These are phyloP conservation scores for Nitzschia sp. DNA, from an alignment of 108 stramenopile genomes.

Conservation along the genomic window DNA sequence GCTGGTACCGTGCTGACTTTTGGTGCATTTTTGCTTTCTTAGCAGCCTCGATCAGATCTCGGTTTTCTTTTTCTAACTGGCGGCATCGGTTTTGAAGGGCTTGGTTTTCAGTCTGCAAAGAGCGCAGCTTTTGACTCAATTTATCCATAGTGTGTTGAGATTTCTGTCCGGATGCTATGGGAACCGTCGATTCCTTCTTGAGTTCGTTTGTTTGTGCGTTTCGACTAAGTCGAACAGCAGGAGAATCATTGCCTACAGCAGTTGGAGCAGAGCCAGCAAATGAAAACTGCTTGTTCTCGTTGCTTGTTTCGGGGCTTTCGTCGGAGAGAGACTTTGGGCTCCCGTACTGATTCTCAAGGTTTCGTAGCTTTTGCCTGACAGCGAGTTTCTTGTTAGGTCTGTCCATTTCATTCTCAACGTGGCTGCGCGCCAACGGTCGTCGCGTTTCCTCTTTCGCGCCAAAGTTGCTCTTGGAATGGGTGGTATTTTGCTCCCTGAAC, in stretches of 20 bases:
- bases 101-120: slow-evolving; percentile 21
- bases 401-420: slow-evolving; percentile 9
- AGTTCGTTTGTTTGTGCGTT: background rate
- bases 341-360: background rate
- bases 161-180: too few relatives aligned
- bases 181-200: background rate
- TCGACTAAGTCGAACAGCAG: too few relatives aligned
- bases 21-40: slow-evolving; percentile 12
- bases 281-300: too few relatives aligned
- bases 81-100: slow-evolving; percentile 16
- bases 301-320: too few relatives aligned
- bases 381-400: background rate
- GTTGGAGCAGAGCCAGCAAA: too few relatives aligned
- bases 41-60: slow-evolving; percentile 2
- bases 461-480: background rate
- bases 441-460: background rate
- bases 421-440: slow-evolving; percentile 5
- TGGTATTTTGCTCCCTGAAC: background rate
- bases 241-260: too few relatives aligned
- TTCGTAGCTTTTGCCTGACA: background rate
- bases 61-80: slow-evolving; percentile 32
- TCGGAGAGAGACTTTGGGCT: background rate
- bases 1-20: slow-evolving; percentile 8
- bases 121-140: background rate
- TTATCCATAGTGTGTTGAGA: too few relatives aligned